Base-by-base conservation (phyloP, 2,329 filamentous ascomycete genomes). In the Aspergillus glaucus region DNA sequence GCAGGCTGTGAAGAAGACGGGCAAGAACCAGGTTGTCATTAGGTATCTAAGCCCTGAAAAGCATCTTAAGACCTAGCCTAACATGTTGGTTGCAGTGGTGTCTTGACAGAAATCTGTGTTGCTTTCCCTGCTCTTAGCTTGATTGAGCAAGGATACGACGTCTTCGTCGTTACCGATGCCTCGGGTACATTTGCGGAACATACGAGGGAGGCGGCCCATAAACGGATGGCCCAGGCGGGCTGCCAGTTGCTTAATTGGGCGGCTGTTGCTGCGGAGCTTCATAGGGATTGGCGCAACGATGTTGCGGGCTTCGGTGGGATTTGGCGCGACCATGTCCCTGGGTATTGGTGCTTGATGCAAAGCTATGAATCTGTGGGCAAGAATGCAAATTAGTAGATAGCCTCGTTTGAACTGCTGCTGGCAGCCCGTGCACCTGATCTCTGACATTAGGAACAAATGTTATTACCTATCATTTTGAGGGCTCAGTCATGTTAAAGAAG, bases 51-150 rank as follows among this genome's bases (percentile, higher is more conserved):
- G 17, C 40, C 17, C 19, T 42, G n/a, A 17, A 42, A 17, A 14
- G 22, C 17, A 14, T 12, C 7, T 17, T 14, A 42, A 14, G 12
- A 42, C n/a, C n/a, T 17, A 22, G 40, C 12, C 40, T 28, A 28
- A 28, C 26, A 28, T 28, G 26, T 28, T 28, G 9, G 26, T 28
- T 15, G 24, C 21, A 44, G 42, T 17, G 42, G 24, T 26, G 34
- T 46, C 9, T 41, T 40, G 36, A 41, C 21, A 6, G 50, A 21
- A 26, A 41, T 57, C 74, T 76, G 77, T 75, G 87, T 84, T 19
- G 75, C 85, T 0, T 89, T 89, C 73, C 76, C 87, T 5, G 83
- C 86, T 0, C 76, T 89, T n/a, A 85, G 84, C 1, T 79, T 89
- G 4, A 75, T 83, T 32, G 78, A 82, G 12, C 84, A 80, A 40